phyloP scores from a whole-genome alignment of 164 flowering plant genomes.

The Vitis cinerea region DNA sequence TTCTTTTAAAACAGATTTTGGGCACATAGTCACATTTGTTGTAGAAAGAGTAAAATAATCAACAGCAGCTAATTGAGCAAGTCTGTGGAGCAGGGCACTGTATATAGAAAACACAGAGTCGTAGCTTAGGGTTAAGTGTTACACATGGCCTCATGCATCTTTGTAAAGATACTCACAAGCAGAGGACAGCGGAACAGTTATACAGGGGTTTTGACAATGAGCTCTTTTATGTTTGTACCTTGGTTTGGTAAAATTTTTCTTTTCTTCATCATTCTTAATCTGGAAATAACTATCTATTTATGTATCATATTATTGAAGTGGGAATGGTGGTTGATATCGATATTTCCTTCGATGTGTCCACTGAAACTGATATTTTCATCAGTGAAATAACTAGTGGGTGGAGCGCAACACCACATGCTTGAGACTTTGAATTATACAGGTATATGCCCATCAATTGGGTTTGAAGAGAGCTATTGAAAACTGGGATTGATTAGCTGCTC shows the following conservation, averaged over 20 bases:
- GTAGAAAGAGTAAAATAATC: conserved; percentile 16
- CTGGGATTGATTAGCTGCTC: too few species aligned
- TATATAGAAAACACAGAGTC: conserved; percentile 39
- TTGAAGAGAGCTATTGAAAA: too few species aligned
- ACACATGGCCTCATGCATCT: conserved; percentile 13
- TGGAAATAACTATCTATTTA: too few species aligned
- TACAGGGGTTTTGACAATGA: not conserved
- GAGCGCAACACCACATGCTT: too few species aligned
- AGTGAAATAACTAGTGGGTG: too few species aligned
- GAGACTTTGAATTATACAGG: too few species aligned
- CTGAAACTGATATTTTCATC: too few species aligned
- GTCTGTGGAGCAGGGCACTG: conserved; percentile 40
- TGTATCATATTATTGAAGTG: too few species aligned
- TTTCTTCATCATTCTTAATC: too few species aligned
- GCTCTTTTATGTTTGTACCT: not conserved
- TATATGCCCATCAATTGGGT: too few species aligned
- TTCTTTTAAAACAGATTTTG: conserved; percentile 11
- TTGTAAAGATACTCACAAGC: conserved; percentile 17
- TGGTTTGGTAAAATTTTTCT: not conserved
- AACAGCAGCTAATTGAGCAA: conserved; percentile 30
- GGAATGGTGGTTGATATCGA: too few species aligned
- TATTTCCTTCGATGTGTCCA: too few species aligned
- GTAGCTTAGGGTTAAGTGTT: conserved; percentile 12
- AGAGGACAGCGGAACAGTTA: conserved; percentile 6
- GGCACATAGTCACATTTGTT: conserved; percentile 19